Base-by-base conservation (phyloP, 108 stramenopile species). In the Bacterosira constricta region DNA sequence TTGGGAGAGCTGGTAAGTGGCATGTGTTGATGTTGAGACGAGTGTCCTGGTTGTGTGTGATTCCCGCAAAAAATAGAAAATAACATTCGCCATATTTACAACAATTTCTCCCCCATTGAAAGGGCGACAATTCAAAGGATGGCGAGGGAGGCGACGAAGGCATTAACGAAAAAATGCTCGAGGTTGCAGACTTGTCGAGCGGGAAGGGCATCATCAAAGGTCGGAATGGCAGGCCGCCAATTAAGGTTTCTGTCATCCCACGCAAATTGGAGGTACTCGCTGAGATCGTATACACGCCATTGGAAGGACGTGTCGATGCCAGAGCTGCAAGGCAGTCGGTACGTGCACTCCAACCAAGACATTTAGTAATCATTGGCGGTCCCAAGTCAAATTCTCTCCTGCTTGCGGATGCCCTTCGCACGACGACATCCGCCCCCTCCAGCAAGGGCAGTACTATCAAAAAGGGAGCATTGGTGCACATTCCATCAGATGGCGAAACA, bases 201-300 rank as follows among this genome's bases (percentile, higher is more conserved):
- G 95, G 95, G 23, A 86, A 56, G 39, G 95, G 95, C 9, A 93
- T 96, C 62, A 87, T 96, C 58, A 88, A 88, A 58, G 95, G 95
- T 44, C 80, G 92, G 7, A 86, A 88, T 72, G 92, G 92, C 17
- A 83, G 91, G 25, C 90, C 88, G 9, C 90, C 92, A 20, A 85
- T 82, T 57, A 96, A 93, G 69, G 84, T 96, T 15, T 73, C 83
- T 0, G 83, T 88, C 8, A 71, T 83, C 5, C 64, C 81, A n/a
- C 75, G 88, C 32, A 64, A 77, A 17, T 35, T 93, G 10, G 88
- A 89, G 63, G 90, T 96, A 10, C 81, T 92, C 12, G 90, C 90
- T 37, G 95, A 96, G 74, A 81, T 96, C 51, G 79, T 81, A 6
- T 96, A 91, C 62, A 77, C 93, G 35, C 90, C 95, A 4, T 52